A percentile compares a stretch with the other conserved stretches of the same genome.
phyloP scores from a whole-genome alignment of 495 filamentous ascomycete species.

The Tirmania nivea region DNA sequence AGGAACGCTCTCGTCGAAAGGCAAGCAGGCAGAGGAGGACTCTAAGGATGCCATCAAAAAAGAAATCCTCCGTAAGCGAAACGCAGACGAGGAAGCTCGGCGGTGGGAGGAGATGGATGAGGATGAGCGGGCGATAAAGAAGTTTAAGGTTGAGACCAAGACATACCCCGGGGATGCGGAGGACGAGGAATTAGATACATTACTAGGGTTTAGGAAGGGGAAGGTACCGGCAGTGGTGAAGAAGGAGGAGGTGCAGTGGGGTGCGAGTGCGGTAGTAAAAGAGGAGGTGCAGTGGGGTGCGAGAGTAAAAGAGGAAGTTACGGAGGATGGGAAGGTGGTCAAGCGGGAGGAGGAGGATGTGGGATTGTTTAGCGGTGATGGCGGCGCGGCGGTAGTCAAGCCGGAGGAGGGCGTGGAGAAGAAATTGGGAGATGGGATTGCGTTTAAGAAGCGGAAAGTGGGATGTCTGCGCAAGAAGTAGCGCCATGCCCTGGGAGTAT shows the following conservation, averaged over 20 bases:
- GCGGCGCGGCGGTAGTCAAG: slow-evolving; percentile 12
- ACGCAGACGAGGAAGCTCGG: slow-evolving; percentile 32
- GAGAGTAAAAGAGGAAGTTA: not conserved
- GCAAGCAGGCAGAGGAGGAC: slow-evolving; percentile 9
- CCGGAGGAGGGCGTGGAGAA: slow-evolving; percentile 3
- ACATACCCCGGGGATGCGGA: slow-evolving; percentile 32
- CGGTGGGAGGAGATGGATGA: slow-evolving; percentile 41
- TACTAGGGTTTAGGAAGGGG: slow-evolving; percentile 17
- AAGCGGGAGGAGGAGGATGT: slow-evolving; percentile 22
- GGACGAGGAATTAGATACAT: slow-evolving; percentile 24
- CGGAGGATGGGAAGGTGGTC: not conserved
- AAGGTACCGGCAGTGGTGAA: slow-evolving; percentile 6
- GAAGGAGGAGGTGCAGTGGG: slow-evolving; percentile 12
- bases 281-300: not conserved
- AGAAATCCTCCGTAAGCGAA: slow-evolving; percentile 39
- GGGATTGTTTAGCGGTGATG: slow-evolving; percentile 17
- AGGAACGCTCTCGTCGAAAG: slow-evolving; percentile 10
- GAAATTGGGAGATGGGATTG: slow-evolving; percentile 24
- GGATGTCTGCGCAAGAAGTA: slow-evolving; percentile 40
- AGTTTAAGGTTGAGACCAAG: slow-evolving; percentile 35
- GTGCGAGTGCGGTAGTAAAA: not conserved
- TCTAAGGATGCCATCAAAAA: slow-evolving; percentile 24
- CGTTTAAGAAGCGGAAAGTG: slow-evolving; percentile 84
- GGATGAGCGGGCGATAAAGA: slow-evolving; percentile 36
- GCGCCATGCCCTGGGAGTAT: too few relatives aligned